Evolutionary conservation across 768 basidiomycete species (phyloP), one percentile per base, ranked within the genome.

Genomic region (Amanita fuliginea): DNA sequence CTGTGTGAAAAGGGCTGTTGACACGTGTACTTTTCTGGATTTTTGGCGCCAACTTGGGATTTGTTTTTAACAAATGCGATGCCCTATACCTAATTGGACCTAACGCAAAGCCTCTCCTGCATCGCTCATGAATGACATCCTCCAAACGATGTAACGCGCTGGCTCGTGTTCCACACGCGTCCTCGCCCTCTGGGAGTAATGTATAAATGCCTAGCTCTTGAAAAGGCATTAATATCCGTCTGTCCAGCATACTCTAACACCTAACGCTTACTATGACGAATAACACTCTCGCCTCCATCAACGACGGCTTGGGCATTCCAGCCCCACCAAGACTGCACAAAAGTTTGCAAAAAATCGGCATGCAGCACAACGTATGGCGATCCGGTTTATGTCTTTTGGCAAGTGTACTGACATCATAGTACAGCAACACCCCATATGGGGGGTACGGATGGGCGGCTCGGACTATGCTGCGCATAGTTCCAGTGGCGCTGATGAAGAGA

Each of bases 111-210:
- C 6, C 21, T 10, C 34, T 30, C 34, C 34, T 34, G 44, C 44
- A 46, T 46, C 44, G 44, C 44, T 46, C 44, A 33, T 22, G 33
- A 34, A 34, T 46, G 21, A 30, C 43, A 32, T 30, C 30, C n/a
- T 21, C 28, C 28, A 30, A 16, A n/a, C 18, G 21, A 19, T 21
- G 16, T 33, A 18, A 46, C 18, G 26, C 28, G 43, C 22, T 21
- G 16, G 10, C 32, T 16, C 44, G 34, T 46, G 44, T 33, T 19
- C 8, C 13, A 33, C 44, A 46, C 21, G 44, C 34, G 44, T 22
- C 21, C n/a, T 33, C 10, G 22, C 18, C 42, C 2, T 46, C 19
- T 46, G 4, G 44, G 4, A 35, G 9, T 4, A 14, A 13, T 10
- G 42, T 43, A 43, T 43, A 43, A 26, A 43, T 43, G 42, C n/a